Evolutionary conservation across 2,329 filamentous ascomycete genomes (phyloP), one percentile per base, ranked within the genome.

Genomic region (Botrytis aclada): DNA sequence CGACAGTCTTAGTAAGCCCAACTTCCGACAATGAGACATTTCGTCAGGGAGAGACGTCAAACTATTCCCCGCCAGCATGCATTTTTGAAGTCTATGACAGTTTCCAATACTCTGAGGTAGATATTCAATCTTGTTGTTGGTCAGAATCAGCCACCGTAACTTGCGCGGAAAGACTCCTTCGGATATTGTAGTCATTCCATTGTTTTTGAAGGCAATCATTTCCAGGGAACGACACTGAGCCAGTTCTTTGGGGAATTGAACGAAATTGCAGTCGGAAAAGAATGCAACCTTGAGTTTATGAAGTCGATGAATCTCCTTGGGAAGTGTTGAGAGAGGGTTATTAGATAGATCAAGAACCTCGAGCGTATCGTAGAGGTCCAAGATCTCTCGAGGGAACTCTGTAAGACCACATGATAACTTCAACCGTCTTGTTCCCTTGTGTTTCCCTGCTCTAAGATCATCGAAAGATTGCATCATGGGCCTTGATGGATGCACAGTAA

Each of bases 131-230:
- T 76, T 74, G 77, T 86, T 86, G 75, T 84, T 82, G 29, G 85
- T 86, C 20, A 87, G 78, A 69, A 86, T 85, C 56, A 86, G 78
- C 83, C 84, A 86, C n/a, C 84, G 80, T 29, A 86, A 79, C 16
- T 78, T 81, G 12, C 81, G 80, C 14, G 85, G 85, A 29, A 86
- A 78, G 20, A 83, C 77, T 45, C 80, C 79, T 73, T 84, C 83
- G 22, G 83, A 83, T 39, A 86, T 79, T 9, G 76, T 75, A 10
- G 75, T 75, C 84, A 87, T 86, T 70, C 78, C 77, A 78, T 87
- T 87, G 73, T 79, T 79, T 32, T 84, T 84, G 74, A 86, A 86
- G 7, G 83, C 84, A 51, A 86, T 82, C 83, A 85, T 86, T 76
- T 85, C 84, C n/a, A 86, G 82, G 66, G 79, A 77, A 8, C 82